phyloP scores from a whole-genome alignment of 257 asterid genomes.

The Solanum corneliomulleri region DNA sequence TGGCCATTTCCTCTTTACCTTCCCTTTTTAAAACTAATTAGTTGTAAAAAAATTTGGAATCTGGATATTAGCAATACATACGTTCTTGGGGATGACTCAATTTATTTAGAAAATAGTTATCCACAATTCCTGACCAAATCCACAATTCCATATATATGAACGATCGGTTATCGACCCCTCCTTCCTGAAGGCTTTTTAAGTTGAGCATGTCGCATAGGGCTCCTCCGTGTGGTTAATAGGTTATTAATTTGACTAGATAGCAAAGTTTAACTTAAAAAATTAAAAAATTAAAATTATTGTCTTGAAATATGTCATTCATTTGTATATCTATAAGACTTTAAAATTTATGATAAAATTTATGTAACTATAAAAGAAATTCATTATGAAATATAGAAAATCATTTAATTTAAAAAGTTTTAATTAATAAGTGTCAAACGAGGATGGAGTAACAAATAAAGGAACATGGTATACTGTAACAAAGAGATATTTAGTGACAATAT shows the following conservation, averaged over 20 bases:
- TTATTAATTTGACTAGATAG: background rate
- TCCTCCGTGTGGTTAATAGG: too few relatives aligned
- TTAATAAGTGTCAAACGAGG: background rate
- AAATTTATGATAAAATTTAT: background rate
- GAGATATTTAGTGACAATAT: background rate
- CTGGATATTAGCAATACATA: background rate
- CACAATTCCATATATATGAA: too few relatives aligned
- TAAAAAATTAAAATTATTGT: too few relatives aligned
- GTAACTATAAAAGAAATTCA: background rate
- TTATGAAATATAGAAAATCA: background rate
- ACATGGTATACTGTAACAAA: background rate
- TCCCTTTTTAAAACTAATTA: background rate
- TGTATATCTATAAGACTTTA: background rate
- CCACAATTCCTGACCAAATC: too few relatives aligned
- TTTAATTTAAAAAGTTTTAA: background rate
- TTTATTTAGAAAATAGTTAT: too few relatives aligned
- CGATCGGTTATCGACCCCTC: too few relatives aligned
- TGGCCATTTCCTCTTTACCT: background rate
- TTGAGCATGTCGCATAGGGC: too few relatives aligned
- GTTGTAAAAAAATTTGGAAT: background rate
- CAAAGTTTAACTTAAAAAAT: background rate
- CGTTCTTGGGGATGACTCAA: rapidly evolving
- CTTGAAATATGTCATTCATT: background rate
- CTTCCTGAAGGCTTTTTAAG: too few relatives aligned
- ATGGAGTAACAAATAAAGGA: background rate